Evolutionary conservation across 495 filamentous ascomycete genomes (phyloP).

Genomic region (Penicillium coprophilum): DNA sequence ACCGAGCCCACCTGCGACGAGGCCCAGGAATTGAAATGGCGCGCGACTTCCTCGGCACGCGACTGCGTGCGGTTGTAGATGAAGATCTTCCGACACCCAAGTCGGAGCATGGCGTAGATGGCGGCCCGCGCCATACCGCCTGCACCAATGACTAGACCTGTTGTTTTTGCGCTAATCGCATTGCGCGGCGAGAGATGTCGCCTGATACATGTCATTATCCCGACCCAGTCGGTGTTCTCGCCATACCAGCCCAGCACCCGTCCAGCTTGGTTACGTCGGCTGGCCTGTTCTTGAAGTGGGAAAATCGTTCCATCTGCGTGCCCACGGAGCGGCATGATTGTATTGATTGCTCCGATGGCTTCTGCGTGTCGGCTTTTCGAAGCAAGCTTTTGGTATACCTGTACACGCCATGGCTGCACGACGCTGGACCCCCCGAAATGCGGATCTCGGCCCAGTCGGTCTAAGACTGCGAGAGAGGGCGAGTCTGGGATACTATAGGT

Average conservation of each 20-base stretch:
- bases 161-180: slow-evolving; percentile 67
- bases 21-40: slow-evolving; percentile 67
- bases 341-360: slow-evolving; percentile 81
- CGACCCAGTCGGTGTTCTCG: slow-evolving; percentile 84
- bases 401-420: slow-evolving; percentile 73
- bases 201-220: slow-evolving; percentile 66
- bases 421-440: slow-evolving; percentile 74
- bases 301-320: slow-evolving; percentile 61
- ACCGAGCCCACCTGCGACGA: slow-evolving; percentile 44
- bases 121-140: slow-evolving; percentile 81
- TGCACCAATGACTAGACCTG: slow-evolving; percentile 72
- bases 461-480: slow-evolving; percentile 61
- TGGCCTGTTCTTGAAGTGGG: slow-evolving; percentile 60
- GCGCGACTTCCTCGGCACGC: slow-evolving; percentile 64
- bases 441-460: slow-evolving; percentile 59
- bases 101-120: slow-evolving; percentile 73
- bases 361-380: slow-evolving; percentile 72
- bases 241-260: slow-evolving; percentile 69
- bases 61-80: slow-evolving; percentile 68
- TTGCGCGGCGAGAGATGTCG: slow-evolving; percentile 79
- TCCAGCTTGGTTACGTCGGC: slow-evolving; percentile 65
- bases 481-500: slow-evolving; percentile 65
- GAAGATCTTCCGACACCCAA: slow-evolving; percentile 79
- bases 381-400: slow-evolving; percentile 65
- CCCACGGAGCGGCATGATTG: slow-evolving; percentile 70